A percentile compares a stretch with the other conserved stretches of the same genome.
Evolutionary conservation across 2,329 filamentous ascomycete genomes (phyloP).

Genomic region (Nannizziopsis arthrosporioides): DNA sequence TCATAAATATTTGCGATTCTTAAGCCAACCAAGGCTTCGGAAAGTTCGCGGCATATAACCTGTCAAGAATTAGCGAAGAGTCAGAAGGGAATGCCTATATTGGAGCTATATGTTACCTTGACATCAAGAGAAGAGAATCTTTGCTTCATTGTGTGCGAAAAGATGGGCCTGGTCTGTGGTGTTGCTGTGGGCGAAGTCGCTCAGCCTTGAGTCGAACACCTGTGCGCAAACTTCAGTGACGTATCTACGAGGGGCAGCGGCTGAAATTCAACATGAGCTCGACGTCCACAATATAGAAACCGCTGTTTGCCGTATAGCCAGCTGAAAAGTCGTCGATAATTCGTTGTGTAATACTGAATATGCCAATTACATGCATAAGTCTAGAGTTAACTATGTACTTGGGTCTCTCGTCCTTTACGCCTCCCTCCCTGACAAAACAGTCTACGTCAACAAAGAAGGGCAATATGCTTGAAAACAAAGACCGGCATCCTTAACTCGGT

Average conservation of each 20-base stretch:
- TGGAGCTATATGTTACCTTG: conserved; percentile 33
- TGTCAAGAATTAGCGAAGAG: conserved; percentile 31
- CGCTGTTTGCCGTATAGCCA: too few relatives aligned
- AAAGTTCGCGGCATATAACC: conserved; percentile 92
- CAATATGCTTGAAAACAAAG: neutral
- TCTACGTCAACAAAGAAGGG: conserved; percentile 3
- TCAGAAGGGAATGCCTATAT: too few relatives aligned
- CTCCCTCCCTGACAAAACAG: neutral
- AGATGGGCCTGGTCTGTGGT: neutral
- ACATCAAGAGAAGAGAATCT: conserved; percentile 49
- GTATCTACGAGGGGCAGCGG: too few relatives aligned
- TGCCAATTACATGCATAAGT: too few relatives aligned
- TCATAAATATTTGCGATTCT: conserved; percentile 93
- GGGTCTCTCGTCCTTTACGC: neutral
- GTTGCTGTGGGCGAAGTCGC: neutral
- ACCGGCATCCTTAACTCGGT: neutral
- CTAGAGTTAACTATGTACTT: too few relatives aligned
- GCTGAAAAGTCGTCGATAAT: too few relatives aligned
- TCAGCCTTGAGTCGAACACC: neutral
- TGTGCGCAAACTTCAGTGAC: neutral
- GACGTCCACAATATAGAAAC: neutral
- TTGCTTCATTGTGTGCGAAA: conserved; percentile 42
- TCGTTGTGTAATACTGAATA: too few relatives aligned
- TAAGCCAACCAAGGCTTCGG: conserved; percentile 59
- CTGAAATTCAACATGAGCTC: neutral